Conservation (phyloP, 495 filamentous ascomycete genomes). For the Thermothielavioides terrestris region DNA sequence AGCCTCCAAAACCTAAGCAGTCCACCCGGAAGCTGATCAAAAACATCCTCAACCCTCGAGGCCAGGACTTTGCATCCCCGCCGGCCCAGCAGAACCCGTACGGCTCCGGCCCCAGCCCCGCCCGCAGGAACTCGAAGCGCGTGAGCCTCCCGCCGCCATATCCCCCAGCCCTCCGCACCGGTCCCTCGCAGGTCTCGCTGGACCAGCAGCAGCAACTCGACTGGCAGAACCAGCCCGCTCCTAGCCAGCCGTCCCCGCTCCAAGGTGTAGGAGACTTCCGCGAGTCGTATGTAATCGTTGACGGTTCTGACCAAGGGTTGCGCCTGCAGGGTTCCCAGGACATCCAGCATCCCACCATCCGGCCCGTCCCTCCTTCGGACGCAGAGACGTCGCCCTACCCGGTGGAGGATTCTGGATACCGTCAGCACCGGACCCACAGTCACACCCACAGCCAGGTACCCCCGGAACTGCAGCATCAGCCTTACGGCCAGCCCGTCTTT, state of each 20-base stretch:
- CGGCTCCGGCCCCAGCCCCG: slow-evolving; percentile 33
- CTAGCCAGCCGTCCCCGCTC: slow-evolving; percentile 34
- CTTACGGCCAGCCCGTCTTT: slow-evolving; percentile 23
- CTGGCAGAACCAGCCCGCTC: slow-evolving; percentile 26
- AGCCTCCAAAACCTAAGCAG: slow-evolving; percentile 31
- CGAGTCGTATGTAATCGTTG: slow-evolving; percentile 26
- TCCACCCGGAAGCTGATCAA: slow-evolving; percentile 40
- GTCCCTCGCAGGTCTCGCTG: slow-evolving; percentile 32
- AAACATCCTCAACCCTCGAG: slow-evolving; percentile 32
- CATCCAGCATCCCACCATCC: slow-evolving; percentile 32
- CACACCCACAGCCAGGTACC: slow-evolving; percentile 23
- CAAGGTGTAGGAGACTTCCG: slow-evolving; percentile 37
- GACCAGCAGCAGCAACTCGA: slow-evolving; percentile 25
- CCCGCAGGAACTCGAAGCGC: slow-evolving; percentile 42
- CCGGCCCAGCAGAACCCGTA: slow-evolving; percentile 23
- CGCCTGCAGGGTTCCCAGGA: slow-evolving; percentile 33
- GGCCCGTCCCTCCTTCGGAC: slow-evolving; percentile 29
- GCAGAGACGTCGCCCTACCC: slow-evolving; percentile 32
- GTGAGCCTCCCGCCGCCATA: slow-evolving; percentile 33
- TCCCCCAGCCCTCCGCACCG: slow-evolving; percentile 4
- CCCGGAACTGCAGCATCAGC: slow-evolving; percentile 27
- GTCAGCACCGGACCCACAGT: slow-evolving; percentile 35
- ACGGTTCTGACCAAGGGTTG: slow-evolving; percentile 32
- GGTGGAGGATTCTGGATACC: slow-evolving; percentile 33
- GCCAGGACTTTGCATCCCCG: slow-evolving; percentile 22